Conservation (phyloP, 1,139 yeast species). For the Candida sanyaensis region DNA sequence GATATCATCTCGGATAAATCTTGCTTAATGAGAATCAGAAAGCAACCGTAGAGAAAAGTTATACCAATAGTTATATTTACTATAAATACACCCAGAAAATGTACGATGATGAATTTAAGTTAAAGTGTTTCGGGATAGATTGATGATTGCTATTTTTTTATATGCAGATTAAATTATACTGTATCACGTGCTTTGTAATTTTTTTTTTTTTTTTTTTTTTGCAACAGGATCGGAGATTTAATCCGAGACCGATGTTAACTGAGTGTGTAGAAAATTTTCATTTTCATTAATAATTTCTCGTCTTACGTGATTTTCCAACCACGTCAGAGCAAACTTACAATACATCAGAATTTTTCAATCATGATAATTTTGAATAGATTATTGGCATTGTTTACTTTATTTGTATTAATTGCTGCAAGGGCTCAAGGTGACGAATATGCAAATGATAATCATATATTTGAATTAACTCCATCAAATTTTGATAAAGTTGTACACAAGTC, state of each 20-base stretch:
- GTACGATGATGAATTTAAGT: too few species aligned
- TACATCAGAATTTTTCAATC: too few species aligned
- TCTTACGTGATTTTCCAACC: neutral
- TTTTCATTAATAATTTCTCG: neutral
- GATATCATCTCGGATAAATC: too few species aligned
- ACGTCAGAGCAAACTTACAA: neutral
- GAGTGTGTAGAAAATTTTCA: too few species aligned
- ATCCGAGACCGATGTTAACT: neutral
- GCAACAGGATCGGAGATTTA: neutral
- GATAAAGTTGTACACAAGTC: slow-evolving; percentile 63
- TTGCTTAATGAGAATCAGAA: too few species aligned
- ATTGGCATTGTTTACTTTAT: slow-evolving; percentile 5
- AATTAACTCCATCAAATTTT: slow-evolving; percentile 59
- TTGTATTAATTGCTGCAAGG: slow-evolving; percentile 11
- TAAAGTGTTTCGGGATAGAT: too few species aligned
- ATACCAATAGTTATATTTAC: too few species aligned
- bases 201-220: neutral
- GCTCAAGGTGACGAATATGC: slow-evolving; percentile 32
- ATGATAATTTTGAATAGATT: neutral
- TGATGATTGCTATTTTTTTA: too few species aligned
- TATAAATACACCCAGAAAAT: too few species aligned
- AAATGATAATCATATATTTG: slow-evolving; percentile 51
- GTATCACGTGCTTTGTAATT: too few species aligned
- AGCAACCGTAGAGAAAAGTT: too few species aligned
- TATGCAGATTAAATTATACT: too few species aligned